phyloP scores from a whole-genome alignment of 805 yeast genomes.

The Starmerella powellii region DNA sequence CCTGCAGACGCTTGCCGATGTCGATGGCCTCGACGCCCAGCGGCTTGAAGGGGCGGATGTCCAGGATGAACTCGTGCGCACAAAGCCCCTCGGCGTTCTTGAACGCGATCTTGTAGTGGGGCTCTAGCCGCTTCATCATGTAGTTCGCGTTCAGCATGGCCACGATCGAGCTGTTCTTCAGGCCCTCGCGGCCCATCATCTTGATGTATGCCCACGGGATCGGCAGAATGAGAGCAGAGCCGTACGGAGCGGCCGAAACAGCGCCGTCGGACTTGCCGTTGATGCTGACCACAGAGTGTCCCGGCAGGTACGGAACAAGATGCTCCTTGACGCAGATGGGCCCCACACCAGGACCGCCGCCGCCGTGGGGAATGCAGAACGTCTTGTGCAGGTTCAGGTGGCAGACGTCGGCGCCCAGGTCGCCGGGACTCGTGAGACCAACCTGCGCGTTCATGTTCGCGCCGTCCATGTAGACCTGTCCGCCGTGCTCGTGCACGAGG shows the following conservation, averaged over 20 bases:
- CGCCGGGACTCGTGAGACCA: slow-evolving; percentile 95
- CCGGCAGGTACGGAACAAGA: slow-evolving; percentile 69
- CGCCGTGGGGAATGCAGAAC: slow-evolving; percentile 96
- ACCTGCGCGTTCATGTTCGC: slow-evolving; percentile 99
- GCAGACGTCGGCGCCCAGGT: slow-evolving; percentile 95
- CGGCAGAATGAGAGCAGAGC: slow-evolving; percentile 86
- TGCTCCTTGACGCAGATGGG: slow-evolving; percentile 88
- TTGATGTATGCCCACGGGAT: slow-evolving; percentile 92
- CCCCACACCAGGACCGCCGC: slow-evolving; percentile 99
- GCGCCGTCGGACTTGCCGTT: slow-evolving; percentile 35
- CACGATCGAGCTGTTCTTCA: slow-evolving; percentile 74
- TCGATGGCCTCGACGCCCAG: slow-evolving; percentile 87
- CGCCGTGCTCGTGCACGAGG: slow-evolving; percentile 75
- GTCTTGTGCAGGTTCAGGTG: slow-evolving; percentile 95
- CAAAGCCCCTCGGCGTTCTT: slow-evolving; percentile 58
- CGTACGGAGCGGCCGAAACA: slow-evolving; percentile 88
- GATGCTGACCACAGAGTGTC: slow-evolving; percentile 50
- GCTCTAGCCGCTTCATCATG: slow-evolving; percentile 68
- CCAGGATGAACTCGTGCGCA: slow-evolving; percentile 94
- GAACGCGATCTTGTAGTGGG: slow-evolving; percentile 65
- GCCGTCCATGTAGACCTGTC: slow-evolving; percentile 95
- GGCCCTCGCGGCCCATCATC: slow-evolving; percentile 75
- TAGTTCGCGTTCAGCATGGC: slow-evolving; percentile 95
- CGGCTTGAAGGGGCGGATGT: slow-evolving; percentile 69
- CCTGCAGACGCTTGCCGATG: slow-evolving; percentile 92